Percentiles rank a stretch among this genome's conserved stretches.
Conservation (phyloP, 2,329 filamentous ascomycete genomes). For the Fusarium concolor region DNA sequence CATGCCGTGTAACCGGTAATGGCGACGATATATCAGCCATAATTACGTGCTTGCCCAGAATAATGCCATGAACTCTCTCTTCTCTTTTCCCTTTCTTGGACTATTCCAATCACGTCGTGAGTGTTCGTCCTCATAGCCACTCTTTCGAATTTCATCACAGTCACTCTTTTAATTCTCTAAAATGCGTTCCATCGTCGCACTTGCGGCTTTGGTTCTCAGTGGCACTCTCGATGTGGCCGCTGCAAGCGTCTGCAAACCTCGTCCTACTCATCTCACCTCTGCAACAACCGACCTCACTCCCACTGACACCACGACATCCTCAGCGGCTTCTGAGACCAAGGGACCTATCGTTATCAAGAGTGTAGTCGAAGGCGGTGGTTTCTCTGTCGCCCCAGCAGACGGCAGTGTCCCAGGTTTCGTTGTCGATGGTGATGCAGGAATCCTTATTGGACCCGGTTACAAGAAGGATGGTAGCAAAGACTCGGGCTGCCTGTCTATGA, state of each 20-base stretch:
- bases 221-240: not conserved
- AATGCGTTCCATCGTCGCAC: not conserved
- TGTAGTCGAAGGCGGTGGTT: not conserved
- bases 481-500: conserved; percentile 4
- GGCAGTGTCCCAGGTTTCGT: conserved; percentile 6
- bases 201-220: not conserved
- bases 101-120: not conserved
- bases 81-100: not conserved
- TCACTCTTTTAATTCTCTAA: not conserved
- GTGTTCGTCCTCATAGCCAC: conserved; percentile 15
- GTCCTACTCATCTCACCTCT: not conserved
- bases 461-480: conserved; percentile 4
- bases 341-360: not conserved
- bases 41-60: not conserved
- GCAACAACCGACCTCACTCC: not conserved
- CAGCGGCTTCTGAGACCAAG: not conserved
- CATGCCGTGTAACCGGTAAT: not conserved
- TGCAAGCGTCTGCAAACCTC: conserved; percentile 4
- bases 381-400: not conserved
- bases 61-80: not conserved
- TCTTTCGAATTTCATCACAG: not conserved
- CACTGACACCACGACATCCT: not conserved
- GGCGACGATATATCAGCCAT: not conserved
- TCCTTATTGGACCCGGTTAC: conserved; percentile 9
- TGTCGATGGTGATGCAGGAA: not conserved